Evolutionary conservation across 108 stramenopile species (phyloP).

Genomic region (Fragilariopsis cylindrus): DNA sequence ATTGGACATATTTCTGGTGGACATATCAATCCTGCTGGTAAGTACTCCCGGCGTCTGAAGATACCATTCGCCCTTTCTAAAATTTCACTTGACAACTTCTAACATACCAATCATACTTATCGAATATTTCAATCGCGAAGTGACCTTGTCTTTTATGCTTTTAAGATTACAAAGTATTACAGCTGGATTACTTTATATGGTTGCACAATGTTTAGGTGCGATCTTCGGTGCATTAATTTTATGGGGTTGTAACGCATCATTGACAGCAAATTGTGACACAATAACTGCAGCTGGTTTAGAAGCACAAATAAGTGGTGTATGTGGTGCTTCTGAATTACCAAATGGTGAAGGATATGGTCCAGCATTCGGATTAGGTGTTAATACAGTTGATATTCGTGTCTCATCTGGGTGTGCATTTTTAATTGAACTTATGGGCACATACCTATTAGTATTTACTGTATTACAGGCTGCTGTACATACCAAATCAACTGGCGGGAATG

Average conservation of each 20-base stretch:
- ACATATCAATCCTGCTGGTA: conserved; percentile 29
- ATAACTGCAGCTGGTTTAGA: not conserved
- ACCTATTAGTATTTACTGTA: conserved; percentile 36
- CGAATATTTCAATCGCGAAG: not conserved
- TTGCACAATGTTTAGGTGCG: conserved; percentile 20
- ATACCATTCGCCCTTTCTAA: too few species aligned
- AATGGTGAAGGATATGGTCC: conserved; percentile 12
- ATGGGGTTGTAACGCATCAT: conserved; percentile 14
- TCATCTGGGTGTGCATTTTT: conserved; percentile 23
- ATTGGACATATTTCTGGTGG: conserved; percentile 32
- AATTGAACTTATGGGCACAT: conserved; percentile 38
- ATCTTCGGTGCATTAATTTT: conserved; percentile 14
- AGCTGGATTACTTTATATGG: not conserved
- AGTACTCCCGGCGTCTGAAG: not conserved
- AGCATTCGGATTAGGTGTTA: conserved; percentile 21
- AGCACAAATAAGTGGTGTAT: not conserved
- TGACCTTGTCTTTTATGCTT: not conserved
- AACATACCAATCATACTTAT: too few species aligned
- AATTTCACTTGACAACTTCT: too few species aligned
- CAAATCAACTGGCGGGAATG: conserved; percentile 21
- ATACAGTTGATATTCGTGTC: not conserved
- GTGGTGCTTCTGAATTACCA: not conserved
- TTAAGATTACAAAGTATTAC: not conserved
- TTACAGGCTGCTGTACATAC: conserved; percentile 20
- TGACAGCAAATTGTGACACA: conserved; percentile 1